Conservation (phyloP, 2,329 filamentous ascomycete genomes). For the Pseudocercospora musae region DNA sequence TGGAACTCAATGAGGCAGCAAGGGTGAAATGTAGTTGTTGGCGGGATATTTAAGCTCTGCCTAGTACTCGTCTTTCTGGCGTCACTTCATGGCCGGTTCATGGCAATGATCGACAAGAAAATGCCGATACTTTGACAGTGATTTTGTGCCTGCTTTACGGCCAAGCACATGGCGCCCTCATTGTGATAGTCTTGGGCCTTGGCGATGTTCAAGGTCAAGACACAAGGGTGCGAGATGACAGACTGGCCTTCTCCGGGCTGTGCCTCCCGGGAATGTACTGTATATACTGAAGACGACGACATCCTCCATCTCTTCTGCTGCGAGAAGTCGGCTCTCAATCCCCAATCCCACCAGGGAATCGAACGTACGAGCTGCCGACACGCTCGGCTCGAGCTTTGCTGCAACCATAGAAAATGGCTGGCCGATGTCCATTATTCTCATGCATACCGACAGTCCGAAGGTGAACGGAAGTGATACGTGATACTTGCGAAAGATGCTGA, state of each 20-base stretch:
- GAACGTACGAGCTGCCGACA: not conserved
- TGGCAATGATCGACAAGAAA: not conserved
- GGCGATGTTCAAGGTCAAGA: not conserved
- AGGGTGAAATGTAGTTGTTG: too few relatives aligned
- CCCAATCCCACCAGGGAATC: not conserved
- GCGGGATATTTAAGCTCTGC: too few relatives aligned
- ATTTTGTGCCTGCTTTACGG: too few relatives aligned
- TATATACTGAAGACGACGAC: not conserved
- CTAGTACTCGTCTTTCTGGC: too few relatives aligned
- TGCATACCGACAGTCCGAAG: conserved; percentile 36
- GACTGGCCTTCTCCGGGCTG: too few relatives aligned
- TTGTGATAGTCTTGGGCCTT: too few relatives aligned
- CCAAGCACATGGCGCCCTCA: not conserved
- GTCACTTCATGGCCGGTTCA: too few relatives aligned
- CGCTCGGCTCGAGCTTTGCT: conserved; percentile 35
- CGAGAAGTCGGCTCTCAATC: not conserved
- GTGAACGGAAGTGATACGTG: conserved; percentile 9
- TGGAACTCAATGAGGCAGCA: too few relatives aligned
- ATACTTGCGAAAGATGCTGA: conserved; percentile 3
- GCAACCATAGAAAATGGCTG: conserved; percentile 54
- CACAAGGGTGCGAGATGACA: too few relatives aligned
- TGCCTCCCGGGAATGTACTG: not conserved
- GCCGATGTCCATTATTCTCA: conserved; percentile 46
- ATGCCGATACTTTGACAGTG: too few relatives aligned
- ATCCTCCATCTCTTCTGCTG: not conserved